Evolutionary conservation across 2,329 filamentous ascomycete species (phyloP).

Genomic region (Epicoccum sorghinum): DNA sequence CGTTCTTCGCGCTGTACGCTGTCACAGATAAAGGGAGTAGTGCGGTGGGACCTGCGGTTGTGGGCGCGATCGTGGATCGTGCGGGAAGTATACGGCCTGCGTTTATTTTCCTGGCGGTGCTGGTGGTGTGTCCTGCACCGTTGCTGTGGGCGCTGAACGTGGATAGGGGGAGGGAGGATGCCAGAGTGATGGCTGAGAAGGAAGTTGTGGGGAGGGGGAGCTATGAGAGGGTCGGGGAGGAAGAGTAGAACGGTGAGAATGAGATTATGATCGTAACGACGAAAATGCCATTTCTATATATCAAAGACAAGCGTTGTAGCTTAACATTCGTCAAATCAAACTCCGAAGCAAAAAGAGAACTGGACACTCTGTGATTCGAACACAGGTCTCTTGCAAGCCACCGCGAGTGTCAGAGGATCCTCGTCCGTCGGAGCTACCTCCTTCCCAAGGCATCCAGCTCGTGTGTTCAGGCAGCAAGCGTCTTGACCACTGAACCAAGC

Average conservation of each 20-base stretch:
- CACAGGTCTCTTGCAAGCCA: no score
- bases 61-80: constrained; percentile 83
- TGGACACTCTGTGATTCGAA: no score
- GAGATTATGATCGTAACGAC: no score
- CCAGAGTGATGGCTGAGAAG: constrained; percentile 30
- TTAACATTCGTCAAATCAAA: no score
- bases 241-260: neutral
- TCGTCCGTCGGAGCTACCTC: no score
- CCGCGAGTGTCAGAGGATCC: no score
- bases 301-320: no score
- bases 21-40: constrained; percentile 96
- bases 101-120: constrained; percentile 81
- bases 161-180: constrained; percentile 56
- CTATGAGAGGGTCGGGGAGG: constrained; percentile 25
- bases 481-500: no score
- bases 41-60: constrained; percentile 87
- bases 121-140: constrained; percentile 79
- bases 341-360: no score
- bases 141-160: constrained; percentile 82
- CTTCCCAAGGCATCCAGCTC: no score
- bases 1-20: constrained; percentile 92
- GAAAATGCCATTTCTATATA: no score
- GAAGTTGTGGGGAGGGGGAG: constrained; percentile 20
- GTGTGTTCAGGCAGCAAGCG: no score
- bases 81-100: constrained; percentile 58